Evolutionary conservation across 345 rosid genomes (phyloP).

Genomic region (Pistacia vera): DNA sequence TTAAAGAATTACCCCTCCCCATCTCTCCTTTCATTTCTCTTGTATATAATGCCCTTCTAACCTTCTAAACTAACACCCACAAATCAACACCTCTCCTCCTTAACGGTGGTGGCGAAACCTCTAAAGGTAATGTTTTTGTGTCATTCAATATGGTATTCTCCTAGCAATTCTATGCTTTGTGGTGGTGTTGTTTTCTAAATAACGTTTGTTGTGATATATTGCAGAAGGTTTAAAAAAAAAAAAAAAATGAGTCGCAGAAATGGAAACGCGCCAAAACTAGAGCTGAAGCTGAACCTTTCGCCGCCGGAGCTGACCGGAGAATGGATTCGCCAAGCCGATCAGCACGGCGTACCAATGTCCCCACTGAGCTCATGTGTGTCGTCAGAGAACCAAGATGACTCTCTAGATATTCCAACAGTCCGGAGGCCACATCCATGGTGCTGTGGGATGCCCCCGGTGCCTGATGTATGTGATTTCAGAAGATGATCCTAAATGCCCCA

Average conservation of each 20-base stretch:
- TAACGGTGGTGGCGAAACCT: neutral
- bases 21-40: constrained; percentile 32
- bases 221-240: neutral
- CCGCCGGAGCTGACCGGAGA: constrained; percentile 57
- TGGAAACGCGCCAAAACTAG: constrained; percentile 67
- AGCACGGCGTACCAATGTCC: constrained; percentile 65
- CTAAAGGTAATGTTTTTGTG: too few species aligned
- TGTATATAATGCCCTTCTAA: constrained; percentile 54
- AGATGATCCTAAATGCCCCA: constrained; percentile 81
- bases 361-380: constrained; percentile 96
- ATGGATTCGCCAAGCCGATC: constrained; percentile 69
- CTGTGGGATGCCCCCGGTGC: constrained; percentile 90
- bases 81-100: too few species aligned
- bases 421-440: constrained; percentile 92
- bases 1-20: constrained; percentile 65
- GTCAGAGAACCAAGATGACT: constrained; percentile 70
- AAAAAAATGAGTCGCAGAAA: constrained; percentile 75
- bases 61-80: constrained; percentile 20
- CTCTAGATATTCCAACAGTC: constrained; percentile 57
- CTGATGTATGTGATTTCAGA: constrained; percentile 89
- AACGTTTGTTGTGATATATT: neutral
- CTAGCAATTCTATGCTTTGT: neutral
- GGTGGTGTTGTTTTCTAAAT: neutral
- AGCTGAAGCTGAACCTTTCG: constrained; percentile 87
- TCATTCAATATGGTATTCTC: too few species aligned